Percentiles rank a stretch among this genome's conserved stretches.
phyloP scores from a whole-genome alignment of 73 alveolate species.

The Diophrys sp. region DNA sequence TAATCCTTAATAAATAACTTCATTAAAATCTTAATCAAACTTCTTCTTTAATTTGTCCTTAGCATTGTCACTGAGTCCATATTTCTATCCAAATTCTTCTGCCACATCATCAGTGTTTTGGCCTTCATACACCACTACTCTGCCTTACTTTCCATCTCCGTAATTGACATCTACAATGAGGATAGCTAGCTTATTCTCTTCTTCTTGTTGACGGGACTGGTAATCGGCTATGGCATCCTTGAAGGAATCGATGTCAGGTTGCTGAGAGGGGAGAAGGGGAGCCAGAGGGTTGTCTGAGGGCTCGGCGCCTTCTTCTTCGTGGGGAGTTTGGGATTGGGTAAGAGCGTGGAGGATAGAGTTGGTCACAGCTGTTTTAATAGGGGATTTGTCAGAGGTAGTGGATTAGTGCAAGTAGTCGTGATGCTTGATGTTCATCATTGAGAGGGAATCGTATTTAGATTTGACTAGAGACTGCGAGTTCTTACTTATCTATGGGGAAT shows the following conservation, averaged over 20 bases:
- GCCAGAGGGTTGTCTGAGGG: neutral
- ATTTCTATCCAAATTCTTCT: neutral
- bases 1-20: neutral
- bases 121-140: neutral
- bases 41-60: neutral
- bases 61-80: neutral
- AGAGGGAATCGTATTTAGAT: neutral
- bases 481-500: neutral
- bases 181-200: neutral
- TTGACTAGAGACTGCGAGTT: neutral
- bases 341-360: neutral
- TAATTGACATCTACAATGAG: neutral
- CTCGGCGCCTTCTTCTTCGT: neutral
- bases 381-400: neutral
- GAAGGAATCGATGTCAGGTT: neutral
- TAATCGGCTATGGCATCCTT: neutral
- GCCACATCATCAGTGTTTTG: neutral
- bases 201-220: neutral
- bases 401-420: neutral
- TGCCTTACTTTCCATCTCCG: constrained; percentile 1
- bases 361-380: neutral
- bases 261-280: neutral
- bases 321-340: neutral
- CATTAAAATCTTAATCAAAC: neutral
- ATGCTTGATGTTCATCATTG: neutral